Percentiles rank a stretch among this genome's conserved stretches.
Conservation (phyloP, 1,139 yeast genomes). For the Nakaseomyces glabratus region DNA sequence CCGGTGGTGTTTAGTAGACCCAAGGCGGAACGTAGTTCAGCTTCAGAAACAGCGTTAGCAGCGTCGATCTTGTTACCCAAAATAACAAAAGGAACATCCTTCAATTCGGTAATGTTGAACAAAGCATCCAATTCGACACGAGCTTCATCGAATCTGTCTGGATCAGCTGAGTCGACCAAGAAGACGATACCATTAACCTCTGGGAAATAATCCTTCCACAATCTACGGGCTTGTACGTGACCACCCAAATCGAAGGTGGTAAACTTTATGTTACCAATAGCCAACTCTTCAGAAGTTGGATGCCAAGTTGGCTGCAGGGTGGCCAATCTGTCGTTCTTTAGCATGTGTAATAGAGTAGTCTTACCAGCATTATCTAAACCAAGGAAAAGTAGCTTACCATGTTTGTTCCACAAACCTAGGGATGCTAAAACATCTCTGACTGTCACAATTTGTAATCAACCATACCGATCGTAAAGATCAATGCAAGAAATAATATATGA, state of each 20-base stretch:
- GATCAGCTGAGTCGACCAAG: constrained; percentile 94
- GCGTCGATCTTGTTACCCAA: constrained; percentile 96
- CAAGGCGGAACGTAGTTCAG: constrained; percentile 83
- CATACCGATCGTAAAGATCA: too few relatives aligned
- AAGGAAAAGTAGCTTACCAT: constrained; percentile 87
- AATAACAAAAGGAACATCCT: constrained; percentile 81
- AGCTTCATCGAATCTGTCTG: constrained; percentile 90
- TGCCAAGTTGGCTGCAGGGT: constrained; percentile 96
- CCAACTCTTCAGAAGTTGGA: constrained; percentile 96
- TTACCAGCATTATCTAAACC: constrained; percentile 99
- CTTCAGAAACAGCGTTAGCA: constrained; percentile 89
- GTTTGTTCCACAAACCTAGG: constrained; percentile 94
- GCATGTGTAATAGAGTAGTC: constrained; percentile 92
- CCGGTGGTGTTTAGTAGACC: constrained; percentile 89
- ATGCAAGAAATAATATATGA: too few relatives aligned
- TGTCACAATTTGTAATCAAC: too few relatives aligned
- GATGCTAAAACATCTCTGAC: constrained; percentile 92
- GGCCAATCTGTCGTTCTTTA: constrained; percentile 93
- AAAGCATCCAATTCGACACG: constrained; percentile 90
- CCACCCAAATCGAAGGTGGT: constrained; percentile 99
- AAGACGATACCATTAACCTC: constrained; percentile 97
- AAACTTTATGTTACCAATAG: constrained; percentile 92
- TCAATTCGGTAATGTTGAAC: constrained; percentile 83
- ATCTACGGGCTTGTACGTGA: constrained; percentile 95
- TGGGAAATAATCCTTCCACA: constrained; percentile 99